phyloP scores from a whole-genome alignment of 139 green algal species.

The Chlamydomonas sphaeroides region DNA sequence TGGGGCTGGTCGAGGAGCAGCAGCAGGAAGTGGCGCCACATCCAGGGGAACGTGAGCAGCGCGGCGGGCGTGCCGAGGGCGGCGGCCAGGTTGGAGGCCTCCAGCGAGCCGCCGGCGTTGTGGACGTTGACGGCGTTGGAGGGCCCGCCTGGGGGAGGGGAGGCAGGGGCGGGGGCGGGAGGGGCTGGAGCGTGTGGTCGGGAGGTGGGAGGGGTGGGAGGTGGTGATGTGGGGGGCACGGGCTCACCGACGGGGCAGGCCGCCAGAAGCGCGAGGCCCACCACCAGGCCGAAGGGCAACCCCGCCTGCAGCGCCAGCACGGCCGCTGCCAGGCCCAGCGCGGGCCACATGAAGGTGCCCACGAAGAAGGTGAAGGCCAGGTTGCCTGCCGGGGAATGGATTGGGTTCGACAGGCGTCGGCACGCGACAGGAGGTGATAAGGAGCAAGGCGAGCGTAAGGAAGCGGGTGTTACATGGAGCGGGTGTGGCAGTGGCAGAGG shows the following conservation, averaged over 20 bases:
- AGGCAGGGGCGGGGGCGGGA: not conserved
- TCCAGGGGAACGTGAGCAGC: conserved; percentile 18
- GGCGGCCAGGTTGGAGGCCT: not conserved
- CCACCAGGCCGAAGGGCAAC: not conserved
- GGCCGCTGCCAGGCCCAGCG: conserved; percentile 10
- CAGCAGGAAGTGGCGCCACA: conserved; percentile 6
- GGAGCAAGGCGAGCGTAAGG: no score
- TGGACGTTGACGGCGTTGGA: not conserved
- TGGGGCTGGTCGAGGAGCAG: conserved; percentile 21
- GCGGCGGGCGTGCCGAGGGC: not conserved
- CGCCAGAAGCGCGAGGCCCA: conserved; percentile 16
- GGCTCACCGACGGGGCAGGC: conserved; percentile 32
- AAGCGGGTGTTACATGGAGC: no score
- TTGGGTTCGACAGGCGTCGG: no score
- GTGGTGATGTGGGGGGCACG: no score
- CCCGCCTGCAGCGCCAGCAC: not conserved
- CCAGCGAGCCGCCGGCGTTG: not conserved
- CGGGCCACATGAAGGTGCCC: conserved; percentile 26
- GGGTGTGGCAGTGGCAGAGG: no score
- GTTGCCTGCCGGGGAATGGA: conserved; percentile 17
- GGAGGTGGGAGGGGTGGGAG: not conserved
- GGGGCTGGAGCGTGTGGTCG: not conserved
- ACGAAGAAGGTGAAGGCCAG: conserved; percentile 7
- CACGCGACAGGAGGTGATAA: no score
- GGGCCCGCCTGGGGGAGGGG: conserved; percentile 4